A percentile compares a stretch with the other conserved stretches of the same genome.
Conservation (phyloP, 257 asterid genomes). For the Nicotiana otophora region DNA sequence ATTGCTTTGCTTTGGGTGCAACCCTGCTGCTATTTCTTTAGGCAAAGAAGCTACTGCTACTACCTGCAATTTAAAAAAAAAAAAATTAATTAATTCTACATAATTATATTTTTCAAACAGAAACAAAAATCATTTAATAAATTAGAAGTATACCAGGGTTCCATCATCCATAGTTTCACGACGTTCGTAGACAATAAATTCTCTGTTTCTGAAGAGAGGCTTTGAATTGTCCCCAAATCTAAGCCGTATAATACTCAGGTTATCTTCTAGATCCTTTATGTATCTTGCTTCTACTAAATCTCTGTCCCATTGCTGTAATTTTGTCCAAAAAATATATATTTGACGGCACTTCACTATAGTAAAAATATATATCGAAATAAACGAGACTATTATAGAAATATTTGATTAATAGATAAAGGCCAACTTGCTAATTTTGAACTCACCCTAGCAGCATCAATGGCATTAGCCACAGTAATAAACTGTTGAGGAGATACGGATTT, state of each 20-base stretch:
- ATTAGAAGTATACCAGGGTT: constrained; percentile 40
- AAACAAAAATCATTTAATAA: background rate
- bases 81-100: background rate
- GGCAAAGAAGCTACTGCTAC: constrained; percentile 98
- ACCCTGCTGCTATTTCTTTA: constrained; percentile 83
- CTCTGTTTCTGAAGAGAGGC: constrained; percentile 86
- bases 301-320: constrained; percentile 72
- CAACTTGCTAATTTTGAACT: no score
- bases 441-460: constrained; percentile 91
- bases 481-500: constrained; percentile 68
- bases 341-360: no score
- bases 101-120: background rate
- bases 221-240: constrained; percentile 76
- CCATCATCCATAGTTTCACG: constrained; percentile 96
- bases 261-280: constrained; percentile 74
- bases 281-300: constrained; percentile 73
- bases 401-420: no score
- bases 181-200: constrained; percentile 82
- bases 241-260: constrained; percentile 68
- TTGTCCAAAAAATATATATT: background rate
- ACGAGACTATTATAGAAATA: no score
- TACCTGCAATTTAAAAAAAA: constrained; percentile 34
- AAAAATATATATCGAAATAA: no score
- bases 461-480: constrained; percentile 78
- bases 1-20: constrained; percentile 72